phyloP scores from a whole-genome alignment of 371 early-diverging fungal species.

The Rhizopus arrhizus region DNA sequence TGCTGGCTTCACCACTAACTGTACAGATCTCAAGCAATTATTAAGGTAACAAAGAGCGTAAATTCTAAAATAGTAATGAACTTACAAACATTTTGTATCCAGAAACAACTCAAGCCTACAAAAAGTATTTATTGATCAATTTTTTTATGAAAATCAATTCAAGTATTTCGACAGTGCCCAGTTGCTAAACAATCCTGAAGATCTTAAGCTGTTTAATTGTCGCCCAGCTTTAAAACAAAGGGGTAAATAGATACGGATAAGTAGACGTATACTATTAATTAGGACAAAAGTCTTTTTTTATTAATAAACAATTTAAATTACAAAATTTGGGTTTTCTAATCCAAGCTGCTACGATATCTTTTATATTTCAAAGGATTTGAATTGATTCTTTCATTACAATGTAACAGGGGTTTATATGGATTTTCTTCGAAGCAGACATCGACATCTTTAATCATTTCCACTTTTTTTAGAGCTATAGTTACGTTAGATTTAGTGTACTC shows the following conservation, averaged over 20 bases:
- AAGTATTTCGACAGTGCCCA: slow-evolving; percentile 18
- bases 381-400: slow-evolving; percentile 24
- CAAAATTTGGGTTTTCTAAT: too few relatives aligned
- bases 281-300: too few relatives aligned
- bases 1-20: slow-evolving; percentile 23
- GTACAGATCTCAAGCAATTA: slow-evolving; percentile 11
- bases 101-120: slow-evolving; percentile 17
- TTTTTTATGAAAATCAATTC: slow-evolving; percentile 14
- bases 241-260: too few relatives aligned
- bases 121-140: slow-evolving; percentile 17
- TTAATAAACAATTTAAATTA: too few relatives aligned
- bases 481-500: slow-evolving; percentile 16
- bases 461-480: slow-evolving; percentile 11
- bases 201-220: too few relatives aligned
- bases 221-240: too few relatives aligned
- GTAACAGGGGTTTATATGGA: slow-evolving; percentile 19
- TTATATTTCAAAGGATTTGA: slow-evolving; percentile 22
- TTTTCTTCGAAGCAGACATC: slow-evolving; percentile 22
- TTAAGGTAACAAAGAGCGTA: slow-evolving; percentile 14
- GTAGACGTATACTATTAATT: too few relatives aligned
- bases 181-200: not conserved
- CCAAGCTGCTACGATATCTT: slow-evolving; percentile 21
- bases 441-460: slow-evolving; percentile 19
- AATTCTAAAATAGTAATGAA: slow-evolving; percentile 19
- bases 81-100: slow-evolving; percentile 20